Evolutionary conservation across 306 rosid species (phyloP), one percentile per base, ranked within the genome.

Genomic region (Oxytropis ochrocephala): DNA sequence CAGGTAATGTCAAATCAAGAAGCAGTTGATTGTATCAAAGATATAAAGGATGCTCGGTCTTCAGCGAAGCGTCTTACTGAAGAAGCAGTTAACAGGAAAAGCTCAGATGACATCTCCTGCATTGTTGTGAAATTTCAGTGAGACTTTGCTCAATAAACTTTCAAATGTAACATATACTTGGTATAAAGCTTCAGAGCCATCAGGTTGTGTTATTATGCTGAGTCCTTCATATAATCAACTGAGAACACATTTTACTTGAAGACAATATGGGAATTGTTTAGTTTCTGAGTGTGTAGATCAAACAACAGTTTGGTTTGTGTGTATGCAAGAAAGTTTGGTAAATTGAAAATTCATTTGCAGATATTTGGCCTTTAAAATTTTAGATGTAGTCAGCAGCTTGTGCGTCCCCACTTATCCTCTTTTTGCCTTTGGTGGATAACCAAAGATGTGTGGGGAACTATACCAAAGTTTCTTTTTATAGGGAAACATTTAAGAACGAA

Each of bases 1-100:
- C 80, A 94, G 98, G 96, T 94, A 32, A 94, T 94, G 99, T 54
- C 96, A 29, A 94, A 94, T 79, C 86, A 91, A 83, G 99, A 94
- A 79, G 99, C 96, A 11, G 96, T 76, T 68, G 80, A 87, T 79
- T 52, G 70, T 32, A 84, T 91, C 75, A 84, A 9, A 74, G 86
- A 81, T 5, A 48, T 91, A 57, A 91, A 91, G 81, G 95, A 91
- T 60, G 97, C 96, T 12, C 87, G 92, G 8, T 54, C 95, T n/a
- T 90, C 99, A 12, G 95, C 99, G 1, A 94, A 82, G 85, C 89
- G 74, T 47, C 89, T 94, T 43, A 85, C 97, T 2, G 97, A 94
- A 56, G 96, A 91, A 81, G 95, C 97, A 3, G 85, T 94, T 17
- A 78, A 74, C 64, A 81, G 95, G 88, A 87, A 81, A 82, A 94